These are phyloP conservation scores for Penicillium capsulatum DNA, from an alignment of 2,329 filamentous ascomycete genomes.

Conservation along the genomic window DNA sequence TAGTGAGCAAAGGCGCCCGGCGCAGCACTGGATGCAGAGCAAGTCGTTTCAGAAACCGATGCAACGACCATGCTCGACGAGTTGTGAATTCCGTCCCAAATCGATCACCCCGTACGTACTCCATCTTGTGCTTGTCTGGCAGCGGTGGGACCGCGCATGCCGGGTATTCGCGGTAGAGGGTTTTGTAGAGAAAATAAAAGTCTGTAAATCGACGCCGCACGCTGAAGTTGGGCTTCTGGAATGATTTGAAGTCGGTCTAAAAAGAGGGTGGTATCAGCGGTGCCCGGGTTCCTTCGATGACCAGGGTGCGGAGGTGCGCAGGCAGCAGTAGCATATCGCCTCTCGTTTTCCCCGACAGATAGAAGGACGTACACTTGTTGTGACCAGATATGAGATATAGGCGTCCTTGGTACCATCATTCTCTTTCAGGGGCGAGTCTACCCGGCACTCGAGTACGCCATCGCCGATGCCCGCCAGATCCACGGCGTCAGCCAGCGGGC, in stretches of 20 bases:
- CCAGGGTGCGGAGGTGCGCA: conserved; percentile 6
- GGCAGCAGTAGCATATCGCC: conserved; percentile 15
- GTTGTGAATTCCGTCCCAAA: conserved; percentile 91
- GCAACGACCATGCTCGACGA: conserved; percentile 80
- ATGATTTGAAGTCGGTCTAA: conserved; percentile 90
- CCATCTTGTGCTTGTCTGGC: conserved; percentile 98
- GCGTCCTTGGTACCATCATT: conserved; percentile 95
- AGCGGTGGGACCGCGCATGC: conserved; percentile 89
- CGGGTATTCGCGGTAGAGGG: conserved; percentile 79
- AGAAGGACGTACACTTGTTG: conserved; percentile 65
- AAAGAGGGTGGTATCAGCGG: conserved; percentile 11
- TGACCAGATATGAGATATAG: conserved; percentile 93
- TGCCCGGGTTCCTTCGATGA: conserved; percentile 1
- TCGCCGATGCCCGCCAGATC: conserved; percentile 63
- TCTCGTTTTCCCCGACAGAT: neutral
- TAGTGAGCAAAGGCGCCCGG: conserved; percentile 73
- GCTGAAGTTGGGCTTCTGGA: conserved; percentile 72
- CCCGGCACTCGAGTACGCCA: conserved; percentile 77
- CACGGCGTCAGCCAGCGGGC: conserved; percentile 49
- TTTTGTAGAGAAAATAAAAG: conserved; percentile 94
- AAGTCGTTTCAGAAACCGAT: conserved; percentile 83
- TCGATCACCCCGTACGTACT: conserved; percentile 92
- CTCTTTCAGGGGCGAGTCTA: conserved; percentile 83
- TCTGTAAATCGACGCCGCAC: conserved; percentile 94
- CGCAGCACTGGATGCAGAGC: conserved; percentile 85